phyloP scores from a whole-genome alignment of 2,329 filamentous ascomycete species.

The Cadophora sp. region DNA sequence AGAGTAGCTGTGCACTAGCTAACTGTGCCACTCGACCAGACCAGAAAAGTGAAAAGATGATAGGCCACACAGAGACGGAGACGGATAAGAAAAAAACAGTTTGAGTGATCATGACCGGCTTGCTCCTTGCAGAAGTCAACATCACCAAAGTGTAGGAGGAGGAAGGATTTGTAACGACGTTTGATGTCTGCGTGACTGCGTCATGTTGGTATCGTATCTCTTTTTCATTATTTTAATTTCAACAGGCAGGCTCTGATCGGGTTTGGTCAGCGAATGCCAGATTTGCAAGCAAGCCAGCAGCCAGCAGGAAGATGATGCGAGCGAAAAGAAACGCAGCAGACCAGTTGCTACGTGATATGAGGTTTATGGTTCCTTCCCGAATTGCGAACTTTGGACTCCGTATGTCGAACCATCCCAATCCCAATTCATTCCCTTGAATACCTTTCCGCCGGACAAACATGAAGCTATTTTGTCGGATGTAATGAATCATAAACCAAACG shows the following conservation, averaged over 20 bases:
- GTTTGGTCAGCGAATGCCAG: not conserved
- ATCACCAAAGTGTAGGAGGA: not conserved
- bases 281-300: conserved; percentile 7
- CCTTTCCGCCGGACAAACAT: not conserved
- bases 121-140: not conserved
- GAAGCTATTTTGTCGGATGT: not conserved
- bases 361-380: not conserved
- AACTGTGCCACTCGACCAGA: not conserved
- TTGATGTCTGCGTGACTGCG: not conserved
- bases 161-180: not conserved
- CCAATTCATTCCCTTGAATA: not conserved
- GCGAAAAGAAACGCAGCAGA: not conserved
- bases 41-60: not conserved
- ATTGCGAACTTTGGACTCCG: not conserved
- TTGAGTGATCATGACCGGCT: not conserved
- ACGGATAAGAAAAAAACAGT: not conserved
- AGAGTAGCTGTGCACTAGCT: not conserved
- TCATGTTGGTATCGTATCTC: conserved; percentile 12
- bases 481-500: conserved; percentile 11
- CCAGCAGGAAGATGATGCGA: not conserved
- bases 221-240: conserved; percentile 3
- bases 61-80: not conserved
- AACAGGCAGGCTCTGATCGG: conserved; percentile 1
- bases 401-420: not conserved
- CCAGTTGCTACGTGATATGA: conserved; percentile 1